A percentile compares a stretch with the other conserved stretches of the same genome.
Conservation (phyloP, 805 yeast genomes). For the Suhomyces sp. region DNA sequence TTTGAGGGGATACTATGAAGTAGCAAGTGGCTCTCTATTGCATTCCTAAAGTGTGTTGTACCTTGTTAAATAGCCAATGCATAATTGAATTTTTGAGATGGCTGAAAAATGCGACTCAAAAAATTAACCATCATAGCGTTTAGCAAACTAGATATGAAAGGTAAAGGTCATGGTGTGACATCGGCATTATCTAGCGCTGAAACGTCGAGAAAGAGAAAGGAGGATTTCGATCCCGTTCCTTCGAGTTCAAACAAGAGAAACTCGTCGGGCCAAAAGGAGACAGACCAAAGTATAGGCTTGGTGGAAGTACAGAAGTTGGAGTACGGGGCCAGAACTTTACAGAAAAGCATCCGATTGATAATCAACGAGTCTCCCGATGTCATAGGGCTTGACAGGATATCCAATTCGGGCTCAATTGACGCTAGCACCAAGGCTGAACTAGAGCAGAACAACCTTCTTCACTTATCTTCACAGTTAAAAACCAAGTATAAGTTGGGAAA, state of each 20-base stretch:
- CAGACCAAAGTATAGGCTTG: constrained; percentile 2
- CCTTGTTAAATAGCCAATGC: neutral
- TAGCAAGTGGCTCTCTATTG: neutral
- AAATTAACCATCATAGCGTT: neutral
- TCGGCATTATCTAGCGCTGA: neutral
- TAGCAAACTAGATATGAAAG: neutral
- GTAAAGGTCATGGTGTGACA: constrained; percentile 4
- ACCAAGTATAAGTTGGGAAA: constrained; percentile 48
- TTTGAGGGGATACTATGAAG: neutral
- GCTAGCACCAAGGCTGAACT: constrained; percentile 49
- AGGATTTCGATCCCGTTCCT: neutral
- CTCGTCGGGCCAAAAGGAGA: neutral
- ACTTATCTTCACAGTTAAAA: constrained; percentile 59
- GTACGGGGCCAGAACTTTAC: constrained; percentile 34
- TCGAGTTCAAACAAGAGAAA: neutral
- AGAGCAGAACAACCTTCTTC: constrained; percentile 51
- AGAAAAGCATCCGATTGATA: constrained; percentile 13
- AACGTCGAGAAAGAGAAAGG: neutral
- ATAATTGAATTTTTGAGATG: neutral
- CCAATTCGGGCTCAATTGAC: constrained; percentile 31
- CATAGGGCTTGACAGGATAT: constrained; percentile 34
- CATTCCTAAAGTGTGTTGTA: neutral
- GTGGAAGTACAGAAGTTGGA: constrained; percentile 40
- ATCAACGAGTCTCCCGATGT: constrained; percentile 53
- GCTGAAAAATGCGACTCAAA: neutral